Percentiles rank a stretch among this genome's conserved stretches.
These are phyloP conservation scores for Botrytis squamosa DNA, from an alignment of 2,329 filamentous ascomycete genomes.

Conservation along the genomic window DNA sequence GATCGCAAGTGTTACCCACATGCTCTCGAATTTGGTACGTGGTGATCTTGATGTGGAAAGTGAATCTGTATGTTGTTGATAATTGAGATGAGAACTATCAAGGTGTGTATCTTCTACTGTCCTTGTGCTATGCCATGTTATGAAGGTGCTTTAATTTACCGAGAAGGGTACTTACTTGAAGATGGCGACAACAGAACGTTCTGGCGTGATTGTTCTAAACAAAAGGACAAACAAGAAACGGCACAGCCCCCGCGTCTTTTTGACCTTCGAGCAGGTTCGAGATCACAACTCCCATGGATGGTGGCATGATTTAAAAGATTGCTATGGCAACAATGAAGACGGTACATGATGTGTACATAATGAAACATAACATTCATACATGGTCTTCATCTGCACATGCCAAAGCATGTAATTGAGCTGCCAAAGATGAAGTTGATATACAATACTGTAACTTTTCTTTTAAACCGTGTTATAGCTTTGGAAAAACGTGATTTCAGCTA, in stretches of 20 bases:
- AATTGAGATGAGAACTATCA: background rate
- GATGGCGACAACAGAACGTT: background rate
- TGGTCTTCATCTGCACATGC: background rate
- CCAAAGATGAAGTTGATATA: background rate
- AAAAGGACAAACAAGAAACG: background rate
- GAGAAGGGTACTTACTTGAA: background rate
- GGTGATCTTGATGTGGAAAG: background rate
- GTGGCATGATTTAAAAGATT: background rate
- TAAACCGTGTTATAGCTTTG: too few species aligned
- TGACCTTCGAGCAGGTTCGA: background rate
- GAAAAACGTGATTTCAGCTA: background rate
- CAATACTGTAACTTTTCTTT: background rate
- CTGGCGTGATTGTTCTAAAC: background rate
- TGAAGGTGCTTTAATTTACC: background rate
- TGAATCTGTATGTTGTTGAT: background rate
- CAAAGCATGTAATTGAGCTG: background rate
- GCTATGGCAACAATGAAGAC: background rate
- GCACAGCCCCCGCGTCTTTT: background rate
- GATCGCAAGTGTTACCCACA: background rate
- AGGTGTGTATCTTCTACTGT: background rate
- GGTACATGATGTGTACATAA: background rate
- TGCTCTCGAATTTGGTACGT: background rate
- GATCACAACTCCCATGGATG: background rate
- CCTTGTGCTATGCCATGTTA: background rate
- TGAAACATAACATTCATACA: background rate